These are phyloP conservation scores for Dorcoceras hygrometricum DNA, from an alignment of 257 asterid genomes.

Conservation along the genomic window DNA sequence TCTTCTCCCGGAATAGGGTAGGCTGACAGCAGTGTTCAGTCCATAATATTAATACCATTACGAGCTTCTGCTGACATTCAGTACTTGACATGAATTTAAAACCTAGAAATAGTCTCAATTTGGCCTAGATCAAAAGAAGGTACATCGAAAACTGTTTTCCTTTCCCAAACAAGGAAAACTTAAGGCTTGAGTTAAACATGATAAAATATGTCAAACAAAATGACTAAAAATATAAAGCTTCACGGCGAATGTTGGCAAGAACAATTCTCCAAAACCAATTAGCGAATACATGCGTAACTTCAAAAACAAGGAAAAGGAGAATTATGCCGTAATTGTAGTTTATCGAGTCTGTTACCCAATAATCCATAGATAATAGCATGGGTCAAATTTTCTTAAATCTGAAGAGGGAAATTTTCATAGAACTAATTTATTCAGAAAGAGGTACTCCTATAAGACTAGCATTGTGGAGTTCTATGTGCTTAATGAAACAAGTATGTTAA, in stretches of 20 bases:
- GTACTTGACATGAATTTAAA: too few species aligned
- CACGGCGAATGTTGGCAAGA: background rate
- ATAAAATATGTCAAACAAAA: background rate
- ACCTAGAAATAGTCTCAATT: background rate
- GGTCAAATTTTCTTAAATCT: background rate
- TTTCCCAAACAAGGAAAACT: background rate
- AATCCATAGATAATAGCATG: background rate
- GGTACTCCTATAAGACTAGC: background rate
- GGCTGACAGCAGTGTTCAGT: background rate
- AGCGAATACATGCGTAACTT: background rate
- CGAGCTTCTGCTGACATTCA: too few species aligned
- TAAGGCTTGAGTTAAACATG: background rate
- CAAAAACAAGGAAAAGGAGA: background rate
- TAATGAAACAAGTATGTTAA: conserved; percentile 14
- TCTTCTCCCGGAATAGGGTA: background rate
- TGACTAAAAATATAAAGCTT: background rate
- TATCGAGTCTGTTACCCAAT: background rate
- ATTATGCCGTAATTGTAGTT: background rate
- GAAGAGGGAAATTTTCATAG: background rate
- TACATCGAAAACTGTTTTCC: background rate
- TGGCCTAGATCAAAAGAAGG: background rate
- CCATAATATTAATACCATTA: too few species aligned
- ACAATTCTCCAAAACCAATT: background rate
- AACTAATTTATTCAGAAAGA: conserved; percentile 1
- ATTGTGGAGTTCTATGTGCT: background rate